Base-by-base conservation (phyloP, 169 alveolate species). In the Babesia bigemina region DNA sequence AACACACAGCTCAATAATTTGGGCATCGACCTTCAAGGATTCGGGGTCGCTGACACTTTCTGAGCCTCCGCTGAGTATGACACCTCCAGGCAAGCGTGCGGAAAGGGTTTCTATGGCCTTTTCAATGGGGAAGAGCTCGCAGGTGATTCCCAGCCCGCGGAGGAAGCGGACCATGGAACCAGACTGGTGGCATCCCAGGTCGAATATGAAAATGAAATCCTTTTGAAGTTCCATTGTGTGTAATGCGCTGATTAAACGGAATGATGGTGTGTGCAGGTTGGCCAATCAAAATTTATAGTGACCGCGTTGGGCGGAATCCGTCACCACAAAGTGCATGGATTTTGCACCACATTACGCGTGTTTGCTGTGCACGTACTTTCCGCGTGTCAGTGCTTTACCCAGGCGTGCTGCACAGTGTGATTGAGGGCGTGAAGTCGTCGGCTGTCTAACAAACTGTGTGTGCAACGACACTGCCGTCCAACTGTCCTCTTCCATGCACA, bases 121-220 rank as follows among this genome's bases (percentile, higher is more conserved):
- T 60, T 79, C 85, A 26, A 69, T 55, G 45, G 87, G 88, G 62
- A 60, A 71, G 28, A 88, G 79, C 61, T 85, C 94, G 70, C 92
- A 86, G 59, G 74, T 63, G 39, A 89, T 83, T 19, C 86, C 86
- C 45, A 86, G 69, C 19, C 70, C 83, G 16, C 91, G 75, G 44
- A 89, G 75, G 45, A 85, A 72, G 28, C 89, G 75, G 28, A 86
- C 86, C 74, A 89, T 75, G 24, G 89, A 33, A 52, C 86, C 86
- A n/a, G 91, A 76, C 33, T 84, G 81, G 66, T 86, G 89, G 58
- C 87, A 85, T 19, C 94, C 94, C 57, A 85, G 83, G 81, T 89
- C 91, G 61, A 85, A 73, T 21, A 89, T 83, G 44, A 89, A 75
- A 29, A 85, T 84, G 47, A 45, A 59, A 58, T 85, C 17, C 60